These are phyloP conservation scores for Tuber melanosporum DNA, from an alignment of 495 filamentous ascomycete species.

Conservation along the genomic window DNA sequence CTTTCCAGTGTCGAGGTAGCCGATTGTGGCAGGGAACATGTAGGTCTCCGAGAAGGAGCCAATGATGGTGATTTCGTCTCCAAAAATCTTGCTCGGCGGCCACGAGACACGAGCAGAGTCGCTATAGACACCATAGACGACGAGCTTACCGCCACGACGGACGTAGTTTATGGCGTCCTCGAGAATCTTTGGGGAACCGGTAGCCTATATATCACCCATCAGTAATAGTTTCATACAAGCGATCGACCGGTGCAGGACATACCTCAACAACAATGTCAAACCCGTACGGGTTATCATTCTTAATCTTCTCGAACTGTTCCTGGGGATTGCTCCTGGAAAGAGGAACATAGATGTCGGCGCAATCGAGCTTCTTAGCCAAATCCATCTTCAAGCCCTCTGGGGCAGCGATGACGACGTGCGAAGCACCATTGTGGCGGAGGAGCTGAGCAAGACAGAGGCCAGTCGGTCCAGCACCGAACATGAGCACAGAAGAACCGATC, in stretches of 20 bases:
- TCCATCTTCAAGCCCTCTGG: constrained; percentile 64
- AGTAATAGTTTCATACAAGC: constrained; percentile 4
- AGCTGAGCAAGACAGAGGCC: constrained; percentile 56
- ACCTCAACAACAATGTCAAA: constrained; percentile 60
- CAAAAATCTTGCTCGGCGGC: constrained; percentile 61
- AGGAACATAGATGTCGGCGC: constrained; percentile 59
- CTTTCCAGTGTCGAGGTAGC: constrained; percentile 62
- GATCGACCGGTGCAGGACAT: neutral
- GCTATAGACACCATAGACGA: constrained; percentile 63
- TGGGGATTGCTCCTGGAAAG: constrained; percentile 54
- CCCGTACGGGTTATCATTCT: constrained; percentile 61
- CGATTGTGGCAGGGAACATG: constrained; percentile 66
- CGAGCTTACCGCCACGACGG: constrained; percentile 60
- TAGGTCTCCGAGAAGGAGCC: constrained; percentile 64
- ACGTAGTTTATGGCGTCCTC: constrained; percentile 66
- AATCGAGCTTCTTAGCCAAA: constrained; percentile 59
- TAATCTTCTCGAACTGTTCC: constrained; percentile 56
- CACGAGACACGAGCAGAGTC: constrained; percentile 56
- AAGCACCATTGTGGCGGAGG: constrained; percentile 58
- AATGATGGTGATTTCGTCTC: constrained; percentile 62
- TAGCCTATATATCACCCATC: constrained; percentile 45
- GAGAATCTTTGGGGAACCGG: constrained; percentile 59
- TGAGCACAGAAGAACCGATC: constrained; percentile 59
- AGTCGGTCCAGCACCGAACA: constrained; percentile 65
- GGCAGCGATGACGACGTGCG: constrained; percentile 60